Evolutionary conservation across 495 filamentous ascomycete genomes (phyloP), one percentile per base, ranked within the genome.

Genomic region (Penicillium egyptiacum): DNA sequence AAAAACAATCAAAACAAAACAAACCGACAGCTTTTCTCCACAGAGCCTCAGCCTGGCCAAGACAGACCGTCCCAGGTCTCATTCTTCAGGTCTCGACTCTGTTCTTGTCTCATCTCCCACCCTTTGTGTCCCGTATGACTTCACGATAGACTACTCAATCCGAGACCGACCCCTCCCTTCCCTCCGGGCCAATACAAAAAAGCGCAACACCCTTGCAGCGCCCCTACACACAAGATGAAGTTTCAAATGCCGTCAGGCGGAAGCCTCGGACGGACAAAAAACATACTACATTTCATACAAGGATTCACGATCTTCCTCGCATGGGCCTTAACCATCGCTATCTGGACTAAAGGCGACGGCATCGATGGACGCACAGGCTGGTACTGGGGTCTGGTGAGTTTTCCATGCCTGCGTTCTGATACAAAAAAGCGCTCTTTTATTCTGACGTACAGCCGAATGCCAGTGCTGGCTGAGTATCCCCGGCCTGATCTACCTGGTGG

Each of bases 401-500:
- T 4, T 22, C 31, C 12, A 44, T 40, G 35, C 17, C 16, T 41
- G 17, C 19, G 14, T 40, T 5, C 10, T 10, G 20, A 16, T 14
- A 16, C 9, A 20, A 19, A 14, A 20, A n/a, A 20, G 28, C 55
- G 9, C 26, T 40, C 40, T 44, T 30, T 53, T 11, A 16, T 57
- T 50, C 68, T 71, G 41, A 73, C 44, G 12, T 20, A 16, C 43
- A 17, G 6, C 8, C 35, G 31, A 5, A 30, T 17, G 58, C 57
- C 57, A 96, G 92, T 94, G 89, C 74, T 96, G 91, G 83, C 72
- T 96, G 57, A 86, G 85, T 55, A 80, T 92, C 53, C 92, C 91
- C 5, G 89, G 85, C 23, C 82, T 94, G 58, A 82, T 96, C 56
- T 98, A 92, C 70, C 81, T 93, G 54, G 82, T 84, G 49, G 88